Evolutionary conservation across 2,329 filamentous ascomycete genomes (phyloP), one percentile per base, ranked within the genome.

Genomic region (Pseudocercospora eumusae): DNA sequence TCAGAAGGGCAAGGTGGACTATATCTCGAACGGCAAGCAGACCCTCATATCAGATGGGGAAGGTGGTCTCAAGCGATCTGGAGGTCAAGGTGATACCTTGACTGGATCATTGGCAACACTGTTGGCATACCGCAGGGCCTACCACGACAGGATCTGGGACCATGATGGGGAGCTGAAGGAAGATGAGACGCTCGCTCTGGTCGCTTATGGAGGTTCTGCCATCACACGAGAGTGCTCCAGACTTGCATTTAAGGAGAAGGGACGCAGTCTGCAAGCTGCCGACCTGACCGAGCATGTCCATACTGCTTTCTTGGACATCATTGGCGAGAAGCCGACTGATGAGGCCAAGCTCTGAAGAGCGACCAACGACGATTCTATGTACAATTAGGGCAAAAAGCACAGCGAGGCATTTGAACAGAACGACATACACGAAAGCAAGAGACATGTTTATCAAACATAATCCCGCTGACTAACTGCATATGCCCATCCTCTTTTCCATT

Each of bases 71-170:
- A 99, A 99, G 84, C 83, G 95, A 67, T 93, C 91, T 61, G 95
- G 93, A 53, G 95, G 95, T 0, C 95, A 99, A 78, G 95, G 95
- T 1, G 95, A 99, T 78, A 98, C 95, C 3, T 80, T 99, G 67
- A 98, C 95, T 0, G 95, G 95, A 1, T 88, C 88, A 33, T 80
- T 99, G 67, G 95, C 90, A 1, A 98, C 95, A 3, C 86, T 99
- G 68, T 77, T 98, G 66, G 93, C 86, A 1, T 99, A 93, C 88
- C 84, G 93, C 64, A 88, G 88, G 74, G 92, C 92, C 21, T 99
- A 99, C 76, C 81, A 92, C 58, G 90, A 96, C 61, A 82, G 83
- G 27, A 76, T 97, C 3, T 98, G 93, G 93, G 87, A 83, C 23
- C 80, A 82, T 67, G 80, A 79, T 10, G 75, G 76, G 23, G 78